Conservation (phyloP, 2,329 filamentous ascomycete genomes). For the Aureobasidium sp. region DNA sequence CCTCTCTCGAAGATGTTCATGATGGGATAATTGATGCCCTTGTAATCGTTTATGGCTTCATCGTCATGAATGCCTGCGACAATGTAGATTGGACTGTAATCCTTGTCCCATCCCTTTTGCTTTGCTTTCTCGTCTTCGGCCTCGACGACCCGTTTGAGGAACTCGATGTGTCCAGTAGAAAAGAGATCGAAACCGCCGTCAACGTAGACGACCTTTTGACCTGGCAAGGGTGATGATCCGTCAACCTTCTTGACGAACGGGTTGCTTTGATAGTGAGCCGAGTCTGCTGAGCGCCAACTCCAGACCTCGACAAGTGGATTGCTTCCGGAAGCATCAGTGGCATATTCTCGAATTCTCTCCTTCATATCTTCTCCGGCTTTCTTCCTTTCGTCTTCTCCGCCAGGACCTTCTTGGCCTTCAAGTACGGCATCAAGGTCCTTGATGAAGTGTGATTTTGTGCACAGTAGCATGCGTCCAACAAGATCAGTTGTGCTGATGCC, state of each 20-base stretch:
- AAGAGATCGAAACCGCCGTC: constrained; percentile 97
- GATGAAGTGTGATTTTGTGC: constrained; percentile 92
- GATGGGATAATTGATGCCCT: constrained; percentile 96
- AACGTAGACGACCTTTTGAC: constrained; percentile 85
- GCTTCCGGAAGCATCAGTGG: constrained; percentile 75
- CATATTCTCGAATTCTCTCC: constrained; percentile 75
- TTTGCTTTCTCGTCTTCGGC: constrained; percentile 64
- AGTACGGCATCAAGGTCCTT: constrained; percentile 55
- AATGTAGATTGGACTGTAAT: constrained; percentile 77
- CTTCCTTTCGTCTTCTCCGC: constrained; percentile 59
- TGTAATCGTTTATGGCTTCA: constrained; percentile 90
- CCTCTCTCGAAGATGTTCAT: constrained; percentile 99
- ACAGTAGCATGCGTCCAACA: constrained; percentile 95
- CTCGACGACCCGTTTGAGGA: constrained; percentile 69
- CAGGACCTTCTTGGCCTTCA: constrained; percentile 64
- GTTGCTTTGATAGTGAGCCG: constrained; percentile 46
- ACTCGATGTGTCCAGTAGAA: constrained; percentile 94
- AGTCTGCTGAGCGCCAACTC: constrained; percentile 54
- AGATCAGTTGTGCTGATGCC: constrained; percentile 96
- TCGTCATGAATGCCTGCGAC: constrained; percentile 93
- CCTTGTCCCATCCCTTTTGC: constrained; percentile 65
- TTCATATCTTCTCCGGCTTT: constrained; percentile 61
- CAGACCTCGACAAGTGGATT: constrained; percentile 76
- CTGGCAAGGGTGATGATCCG: constrained; percentile 64
- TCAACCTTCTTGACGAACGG: constrained; percentile 61